Evolutionary conservation across 1,284 basidiomycete genomes (phyloP), one percentile per base, ranked within the genome.

Genomic region (Ceratobasidium sp.): DNA sequence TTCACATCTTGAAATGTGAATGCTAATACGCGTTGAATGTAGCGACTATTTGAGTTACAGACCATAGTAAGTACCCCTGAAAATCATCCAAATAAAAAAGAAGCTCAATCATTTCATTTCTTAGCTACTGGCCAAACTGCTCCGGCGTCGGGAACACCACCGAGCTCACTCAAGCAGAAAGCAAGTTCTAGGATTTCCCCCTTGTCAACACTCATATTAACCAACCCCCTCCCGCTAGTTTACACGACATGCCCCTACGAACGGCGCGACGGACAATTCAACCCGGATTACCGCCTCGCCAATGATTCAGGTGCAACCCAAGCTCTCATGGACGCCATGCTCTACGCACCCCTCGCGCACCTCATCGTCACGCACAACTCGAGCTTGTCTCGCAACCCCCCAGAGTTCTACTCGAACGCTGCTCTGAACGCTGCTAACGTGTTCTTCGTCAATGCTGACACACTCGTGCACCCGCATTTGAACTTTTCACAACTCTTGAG

Each of bases 401-500:
- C n/a, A n/a, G n/a, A n/a, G n/a, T n/a, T n/a, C n/a, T 76, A 76
- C 57, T 56, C 80, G 1, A 44, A 69, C 66, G 72, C 73, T n/a
- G 76, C 78, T 22, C 65, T 75, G 2, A 48, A 53, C 29, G 76
- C 77, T 19, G 77, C 82, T 62, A 64, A 80, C n/a, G 77, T 76
- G 0, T 79, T 77, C 75, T 84, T 82, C 79, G 69, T 81, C 63
- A 77, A 84, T 77, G 59, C 77, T n/a, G 75, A 74, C 4, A 82
- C 81, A 6, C 66, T 73, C 24, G 82, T 83, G 80, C 83, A 81
- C 69, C 82, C 83, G n/a, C 80, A 82, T 73, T 50, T 83, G 54
- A 78, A 81, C 75, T 84, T 82, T 75, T 79, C 79, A 2, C 83
- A 84, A 73, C 75, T 83, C 44, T 59, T 79, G 22, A 79, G 83